Evolutionary conservation across 257 asterid genomes (phyloP).

Genomic region (Penstemon davidsonii): DNA sequence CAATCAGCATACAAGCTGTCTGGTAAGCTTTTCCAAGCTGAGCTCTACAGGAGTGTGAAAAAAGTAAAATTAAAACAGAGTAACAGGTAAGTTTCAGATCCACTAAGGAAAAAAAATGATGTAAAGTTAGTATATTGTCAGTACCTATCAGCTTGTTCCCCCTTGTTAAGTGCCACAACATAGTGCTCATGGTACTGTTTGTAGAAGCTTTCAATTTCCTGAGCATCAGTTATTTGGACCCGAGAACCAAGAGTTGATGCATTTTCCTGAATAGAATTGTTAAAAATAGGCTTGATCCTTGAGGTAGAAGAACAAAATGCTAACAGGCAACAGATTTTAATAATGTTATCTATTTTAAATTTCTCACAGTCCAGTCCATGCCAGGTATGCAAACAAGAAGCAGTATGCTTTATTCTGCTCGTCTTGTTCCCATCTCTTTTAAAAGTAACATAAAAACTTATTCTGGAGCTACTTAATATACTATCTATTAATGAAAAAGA

Average conservation of each 20-base stretch:
- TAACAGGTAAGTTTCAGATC: no score
- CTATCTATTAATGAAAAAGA: no score
- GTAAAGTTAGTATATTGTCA: conserved; percentile 13
- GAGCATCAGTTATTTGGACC: conserved; percentile 74
- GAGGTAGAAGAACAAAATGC: not conserved
- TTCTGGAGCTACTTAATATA: not conserved
- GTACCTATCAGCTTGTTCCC: conserved; percentile 81
- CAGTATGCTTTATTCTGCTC: not conserved
- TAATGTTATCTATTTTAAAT: not conserved
- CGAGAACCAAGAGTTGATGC: conserved; percentile 69
- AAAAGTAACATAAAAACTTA: not conserved
- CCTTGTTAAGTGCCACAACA: no score
- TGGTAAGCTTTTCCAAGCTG: conserved; percentile 89
- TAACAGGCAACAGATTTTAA: conserved; percentile 3
- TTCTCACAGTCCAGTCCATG: conserved; percentile 15
- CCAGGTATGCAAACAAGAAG: conserved; percentile 8
- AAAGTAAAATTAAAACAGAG: no score
- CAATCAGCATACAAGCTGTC: conserved; percentile 84
- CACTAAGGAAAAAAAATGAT: conserved; percentile 19
- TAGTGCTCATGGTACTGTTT: conserved; percentile 80
- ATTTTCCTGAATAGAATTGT: conserved; percentile 53
- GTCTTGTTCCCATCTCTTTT: not conserved
- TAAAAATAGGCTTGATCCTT: conserved; percentile 8
- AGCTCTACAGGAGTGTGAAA: conserved; percentile 46
- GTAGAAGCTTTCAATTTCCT: conserved; percentile 84